phyloP scores from a whole-genome alignment of 1,139 yeast species.

The Barnettozyma hawaiiensis region DNA sequence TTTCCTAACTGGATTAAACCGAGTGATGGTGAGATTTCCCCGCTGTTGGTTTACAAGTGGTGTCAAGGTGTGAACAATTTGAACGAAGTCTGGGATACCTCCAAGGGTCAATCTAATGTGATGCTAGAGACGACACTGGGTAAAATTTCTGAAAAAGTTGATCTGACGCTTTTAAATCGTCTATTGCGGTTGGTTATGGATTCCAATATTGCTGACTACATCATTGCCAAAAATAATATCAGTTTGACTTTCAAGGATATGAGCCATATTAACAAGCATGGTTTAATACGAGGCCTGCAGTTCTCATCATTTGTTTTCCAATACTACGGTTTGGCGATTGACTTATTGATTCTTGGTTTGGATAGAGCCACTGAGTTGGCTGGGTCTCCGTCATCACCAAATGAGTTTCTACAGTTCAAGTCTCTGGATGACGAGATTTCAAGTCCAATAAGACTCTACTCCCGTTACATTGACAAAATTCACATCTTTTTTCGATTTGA shows the following conservation, averaged over 20 bases:
- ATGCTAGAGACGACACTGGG: slow-evolving; percentile 69
- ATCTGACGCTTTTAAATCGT: slow-evolving; percentile 79
- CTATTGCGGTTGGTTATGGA: slow-evolving; percentile 77
- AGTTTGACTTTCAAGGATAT: slow-evolving; percentile 84
- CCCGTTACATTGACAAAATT: slow-evolving; percentile 78
- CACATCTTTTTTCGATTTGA: slow-evolving; percentile 75
- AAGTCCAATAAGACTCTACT: slow-evolving; percentile 75
- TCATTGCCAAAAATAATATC: slow-evolving; percentile 87
- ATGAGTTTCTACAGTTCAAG: slow-evolving; percentile 69
- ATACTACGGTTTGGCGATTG: slow-evolving; percentile 81
- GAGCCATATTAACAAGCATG: slow-evolving; percentile 88
- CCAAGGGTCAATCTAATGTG: slow-evolving; percentile 75
- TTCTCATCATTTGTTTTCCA: slow-evolving; percentile 88
- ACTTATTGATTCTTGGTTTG: slow-evolving; percentile 73
- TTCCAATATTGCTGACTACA: slow-evolving; percentile 89
- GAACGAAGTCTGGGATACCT: slow-evolving; percentile 70
- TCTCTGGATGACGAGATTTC: slow-evolving; percentile 51
- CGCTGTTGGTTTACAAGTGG: slow-evolving; percentile 89
- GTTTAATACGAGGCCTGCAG: slow-evolving; percentile 82
- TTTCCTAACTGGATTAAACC: slow-evolving; percentile 98
- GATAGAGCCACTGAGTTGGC: slow-evolving; percentile 88
- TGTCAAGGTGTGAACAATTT: slow-evolving; percentile 88
- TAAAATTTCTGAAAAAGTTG: slow-evolving; percentile 78
- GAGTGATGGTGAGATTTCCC: slow-evolving; percentile 90
- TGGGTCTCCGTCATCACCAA: slow-evolving; percentile 68